phyloP scores from a whole-genome alignment of 768 basidiomycete species.

The Lentinula detonsa region DNA sequence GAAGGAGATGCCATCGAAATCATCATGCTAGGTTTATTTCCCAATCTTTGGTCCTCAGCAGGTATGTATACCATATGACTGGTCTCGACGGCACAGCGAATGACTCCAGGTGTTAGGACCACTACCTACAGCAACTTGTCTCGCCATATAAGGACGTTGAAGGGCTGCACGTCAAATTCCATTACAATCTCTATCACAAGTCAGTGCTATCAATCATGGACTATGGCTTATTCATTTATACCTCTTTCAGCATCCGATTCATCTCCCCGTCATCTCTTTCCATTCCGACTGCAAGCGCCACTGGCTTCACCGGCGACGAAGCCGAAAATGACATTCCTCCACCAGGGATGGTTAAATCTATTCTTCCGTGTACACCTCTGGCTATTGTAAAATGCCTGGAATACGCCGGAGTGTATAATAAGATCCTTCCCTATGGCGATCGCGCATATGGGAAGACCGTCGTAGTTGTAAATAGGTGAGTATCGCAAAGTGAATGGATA shows the following conservation, averaged over 20 bases:
- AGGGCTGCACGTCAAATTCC: slow-evolving; percentile 93
- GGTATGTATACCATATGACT: slow-evolving; percentile 38
- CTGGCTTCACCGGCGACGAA: slow-evolving; percentile 17
- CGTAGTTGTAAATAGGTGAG: slow-evolving; percentile 88
- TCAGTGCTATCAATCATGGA: slow-evolving; percentile 25
- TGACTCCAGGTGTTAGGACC: slow-evolving; percentile 50
- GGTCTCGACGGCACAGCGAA: background rate
- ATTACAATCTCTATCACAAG: slow-evolving; percentile 95
- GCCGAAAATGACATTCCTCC: slow-evolving; percentile 61
- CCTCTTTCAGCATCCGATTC: slow-evolving; percentile 78
- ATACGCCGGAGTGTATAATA: slow-evolving; percentile 88
- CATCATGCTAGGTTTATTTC: slow-evolving; percentile 71
- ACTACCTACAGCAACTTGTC: slow-evolving; percentile 97
- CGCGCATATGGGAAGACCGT: slow-evolving; percentile 90
- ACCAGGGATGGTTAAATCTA: slow-evolving; percentile 86
- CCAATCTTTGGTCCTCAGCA: slow-evolving; percentile 90
- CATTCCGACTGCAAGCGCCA: slow-evolving; percentile 29
- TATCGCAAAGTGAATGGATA: background rate
- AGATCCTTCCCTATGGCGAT: slow-evolving; percentile 87
- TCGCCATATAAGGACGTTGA: slow-evolving; percentile 97
- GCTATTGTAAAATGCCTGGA: slow-evolving; percentile 96
- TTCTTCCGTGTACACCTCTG: slow-evolving; percentile 95
- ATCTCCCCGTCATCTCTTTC: slow-evolving; percentile 72
- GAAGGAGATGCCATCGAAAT: background rate
- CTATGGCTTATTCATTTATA: background rate